Base-by-base conservation (phyloP, 2,329 filamentous ascomycete genomes). In the Paraphoma chrysanthemicola region DNA sequence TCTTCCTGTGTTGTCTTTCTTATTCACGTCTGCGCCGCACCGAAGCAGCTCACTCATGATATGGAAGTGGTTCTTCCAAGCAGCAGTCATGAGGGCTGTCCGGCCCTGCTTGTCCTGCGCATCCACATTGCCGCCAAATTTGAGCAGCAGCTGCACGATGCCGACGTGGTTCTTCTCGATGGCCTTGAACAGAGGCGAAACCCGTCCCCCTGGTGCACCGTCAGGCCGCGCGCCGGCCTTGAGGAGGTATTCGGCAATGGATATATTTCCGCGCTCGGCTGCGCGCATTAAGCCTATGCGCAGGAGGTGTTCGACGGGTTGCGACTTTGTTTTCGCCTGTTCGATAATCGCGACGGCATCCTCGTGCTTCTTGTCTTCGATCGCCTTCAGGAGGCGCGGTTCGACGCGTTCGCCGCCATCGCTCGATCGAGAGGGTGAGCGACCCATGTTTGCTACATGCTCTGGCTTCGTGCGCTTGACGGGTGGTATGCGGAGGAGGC, bases 11-110 rank as follows among this genome's bases (percentile, higher is more conserved):
- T 69, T 68, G 54, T 76, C 76, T 43, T 69, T 69, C 36, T 71
- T 70, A 52, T 79, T 77, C n/a, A 77, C 70, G 51, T 78, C 69
- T 3, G 78, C 77, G 12, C 74, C 73, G 6, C 68, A 61, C 11
- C 74, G 63, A 4, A 80, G 41, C 12, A 81, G 64, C 45, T 74
- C 64, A 7, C 71, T 63, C 49, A 78, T 64, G 6, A 77, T 69
- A 16, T 77, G 72, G 30, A 61, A 74, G 33, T 69, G 60, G 42
- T 72, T 72, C 57, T 70, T 73, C 71, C 69, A 73, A 4, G 73
- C 67, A 9, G 74, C 75, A n/a, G 68, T 73, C 73, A 77, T 76
- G 8, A 77, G 68, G 42, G 72, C 72, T 18, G 75, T 76, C 6
- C 74, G 59, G 2, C 73, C 73, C 48, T 74, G 67, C 50, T 76